These are phyloP conservation scores for Kodamaea kaohsiungensis DNA, from an alignment of 805 yeast species.

Conservation along the genomic window DNA sequence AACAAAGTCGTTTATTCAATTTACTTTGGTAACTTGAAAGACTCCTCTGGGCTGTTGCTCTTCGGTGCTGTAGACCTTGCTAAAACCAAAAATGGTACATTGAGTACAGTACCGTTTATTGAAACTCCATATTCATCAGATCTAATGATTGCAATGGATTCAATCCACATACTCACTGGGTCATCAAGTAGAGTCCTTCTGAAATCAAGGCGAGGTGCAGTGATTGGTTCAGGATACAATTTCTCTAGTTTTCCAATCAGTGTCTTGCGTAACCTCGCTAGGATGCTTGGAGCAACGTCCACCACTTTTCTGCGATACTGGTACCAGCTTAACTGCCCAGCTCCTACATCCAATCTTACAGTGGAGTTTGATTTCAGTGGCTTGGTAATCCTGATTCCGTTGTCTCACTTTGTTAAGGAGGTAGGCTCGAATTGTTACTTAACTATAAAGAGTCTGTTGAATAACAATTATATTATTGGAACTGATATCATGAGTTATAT, in stretches of 20 bases:
- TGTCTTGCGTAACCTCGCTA: slow-evolving; percentile 36
- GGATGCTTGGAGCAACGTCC: slow-evolving; percentile 43
- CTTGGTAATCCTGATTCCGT: slow-evolving; percentile 51
- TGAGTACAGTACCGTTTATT: slow-evolving; percentile 38
- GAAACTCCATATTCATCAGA: slow-evolving; percentile 32
- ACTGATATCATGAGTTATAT: slow-evolving; percentile 64
- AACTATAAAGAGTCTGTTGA: slow-evolving; percentile 8
- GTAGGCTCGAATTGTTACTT: slow-evolving; percentile 17
- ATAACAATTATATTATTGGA: slow-evolving; percentile 49
- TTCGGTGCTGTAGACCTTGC: slow-evolving; percentile 48
- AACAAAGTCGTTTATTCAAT: slow-evolving; percentile 37
- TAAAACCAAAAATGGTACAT: slow-evolving; percentile 33
- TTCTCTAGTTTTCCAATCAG: slow-evolving; percentile 43
- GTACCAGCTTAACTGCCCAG: slow-evolving; percentile 48
- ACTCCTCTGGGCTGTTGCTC: slow-evolving; percentile 35
- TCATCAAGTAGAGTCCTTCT: neutral
- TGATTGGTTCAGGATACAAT: slow-evolving; percentile 39
- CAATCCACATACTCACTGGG: neutral
- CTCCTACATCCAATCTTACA: slow-evolving; percentile 16
- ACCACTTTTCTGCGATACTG: slow-evolving; percentile 40
- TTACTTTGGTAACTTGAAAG: slow-evolving; percentile 28
- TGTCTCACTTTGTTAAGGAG: slow-evolving; percentile 26
- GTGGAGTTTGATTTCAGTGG: slow-evolving; percentile 61
- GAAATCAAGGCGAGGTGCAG: slow-evolving; percentile 16
- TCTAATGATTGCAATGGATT: neutral